Evolutionary conservation across 129 eudicot genomes (phyloP), one percentile per base, ranked within the genome.

Genomic region (Arctium minus): DNA sequence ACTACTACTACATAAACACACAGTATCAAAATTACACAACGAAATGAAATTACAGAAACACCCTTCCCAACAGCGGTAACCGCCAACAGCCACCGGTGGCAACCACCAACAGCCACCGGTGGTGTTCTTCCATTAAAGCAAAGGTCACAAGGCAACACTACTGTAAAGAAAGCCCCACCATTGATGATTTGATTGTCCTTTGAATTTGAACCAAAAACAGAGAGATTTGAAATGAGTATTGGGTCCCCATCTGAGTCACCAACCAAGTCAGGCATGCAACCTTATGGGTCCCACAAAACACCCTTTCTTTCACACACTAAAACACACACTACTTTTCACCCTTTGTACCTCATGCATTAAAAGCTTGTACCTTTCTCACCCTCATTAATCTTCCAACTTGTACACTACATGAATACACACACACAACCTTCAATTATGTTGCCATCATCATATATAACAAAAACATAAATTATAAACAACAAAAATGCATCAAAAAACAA

Each of bases 241-340:
- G 87, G 90, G 90, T 53, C 87, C 87, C 89, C 75, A 78, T 73
- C 77, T 38, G 77, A 68, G 60, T 79, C 77, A 81, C 84, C 83
- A 87, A 87, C 80, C 86, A 75, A 64, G 85, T 80, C 75, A 79
- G 68, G 50, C 76, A 27, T 74, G 37, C 77, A 18, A 74, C 35
- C 80, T 83, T 38, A 42, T 37, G 73, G 64, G 84, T 72, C 44
- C 79, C 53, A 42, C 75, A 64, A 40, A 82, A 64, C 80, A 42
- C 74, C 44, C 75, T 75, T 82, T 74, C 69, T 37, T 81, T 48
- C 39, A 76, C 69, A 82, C 85, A 38, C 62, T 68, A 62, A 79
- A 75, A 74, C 67, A 74, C 79, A 67, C 32, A 62, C 72, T 60
- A 56, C 89, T 76, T 86, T 85, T 82, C 79, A 70, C 60, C 86